Evolutionary conservation across 2,329 filamentous ascomycete genomes (phyloP), one percentile per base, ranked within the genome.

Genomic region (Blastomyces parvus): DNA sequence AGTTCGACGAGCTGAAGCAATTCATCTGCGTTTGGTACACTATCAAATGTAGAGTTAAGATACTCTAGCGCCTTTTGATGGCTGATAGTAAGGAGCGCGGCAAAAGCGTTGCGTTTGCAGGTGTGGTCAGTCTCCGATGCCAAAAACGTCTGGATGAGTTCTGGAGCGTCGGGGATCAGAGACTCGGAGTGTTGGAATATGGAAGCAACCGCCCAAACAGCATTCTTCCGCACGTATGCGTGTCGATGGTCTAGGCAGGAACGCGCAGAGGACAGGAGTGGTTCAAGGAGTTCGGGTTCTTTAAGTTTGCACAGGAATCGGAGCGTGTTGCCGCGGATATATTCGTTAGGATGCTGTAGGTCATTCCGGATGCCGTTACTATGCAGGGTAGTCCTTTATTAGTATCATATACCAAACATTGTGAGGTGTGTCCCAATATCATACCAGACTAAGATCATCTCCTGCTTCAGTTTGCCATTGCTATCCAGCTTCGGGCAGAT

Each of bases 331-430:
- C 94, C 94, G 69, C 94, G 87, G 69, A 99, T 92, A 78, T 96
- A 99, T 82, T 99, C 94, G 81, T 99, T 97, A 63, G 94, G 87
- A 72, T 97, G 93, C 76, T 97, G 93, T 65, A 99, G 83, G 74
- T 99, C 94, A 77, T 97, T 96, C 73, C 93, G 88, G 73, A 99
- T 97, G 68, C 94, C 94, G 78, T 99, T 99, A 79, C 93, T 97
- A 71, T 61, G 40, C 38, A 38, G 17, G 3, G 22, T 19, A 14
- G 52, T 61, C n/a, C 63, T 30, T 59, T 59, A 48, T 27, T 22
- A 33, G 50, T 38, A 22, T 36, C 40, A 40, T 60, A 63, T 36
- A 63, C 9, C 9, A 14, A 61, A 30, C 7, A 3, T n/a, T 17
- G 1, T n/a, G 19, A 25, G 38, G 33, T 2, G 27, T 50, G 14